A percentile compares a stretch with the other conserved stretches of the same genome.
Evolutionary conservation across 129 eudicot genomes (phyloP).

Genomic region (Heracleum sosnowskyi): DNA sequence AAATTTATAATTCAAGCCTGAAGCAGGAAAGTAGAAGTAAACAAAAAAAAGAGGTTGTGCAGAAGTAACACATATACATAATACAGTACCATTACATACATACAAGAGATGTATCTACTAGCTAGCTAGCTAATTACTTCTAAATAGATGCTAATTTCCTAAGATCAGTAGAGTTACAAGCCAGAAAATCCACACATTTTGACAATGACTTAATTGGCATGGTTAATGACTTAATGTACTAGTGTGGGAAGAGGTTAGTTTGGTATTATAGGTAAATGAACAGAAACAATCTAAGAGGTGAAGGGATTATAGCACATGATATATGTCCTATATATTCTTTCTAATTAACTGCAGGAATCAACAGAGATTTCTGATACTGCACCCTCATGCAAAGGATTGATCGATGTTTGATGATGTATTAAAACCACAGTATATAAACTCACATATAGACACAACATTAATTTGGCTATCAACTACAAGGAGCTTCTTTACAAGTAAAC

Average conservation of each 20-base stretch:
- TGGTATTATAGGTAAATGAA: slow-evolving; percentile 3
- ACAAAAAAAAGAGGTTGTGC: not conserved
- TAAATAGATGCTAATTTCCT: slow-evolving; percentile 17
- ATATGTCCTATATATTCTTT: no score
- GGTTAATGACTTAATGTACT: slow-evolving; percentile 14
- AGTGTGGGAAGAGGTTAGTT: slow-evolving; percentile 9
- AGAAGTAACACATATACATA: not conserved
- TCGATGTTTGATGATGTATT: no score
- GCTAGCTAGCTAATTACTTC: not conserved
- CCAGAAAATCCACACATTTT: slow-evolving; percentile 29
- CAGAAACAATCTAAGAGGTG: not conserved
- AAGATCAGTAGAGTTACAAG: slow-evolving; percentile 23
- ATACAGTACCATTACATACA: slow-evolving; percentile 41
- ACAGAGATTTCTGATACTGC: no score
- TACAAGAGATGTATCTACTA: slow-evolving; percentile 10
- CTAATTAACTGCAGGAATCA: no score
- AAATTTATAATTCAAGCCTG: not conserved
- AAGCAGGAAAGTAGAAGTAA: not conserved
- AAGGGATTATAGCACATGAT: slow-evolving; percentile 4
- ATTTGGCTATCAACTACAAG: no score
- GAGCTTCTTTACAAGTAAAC: no score
- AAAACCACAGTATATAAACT: no score
- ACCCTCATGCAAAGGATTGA: no score
- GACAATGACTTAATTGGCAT: slow-evolving; percentile 13
- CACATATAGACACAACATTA: no score